Evolutionary conservation across 2,329 filamentous ascomycete species (phyloP).

Genomic region (Ciborinia camelliae): DNA sequence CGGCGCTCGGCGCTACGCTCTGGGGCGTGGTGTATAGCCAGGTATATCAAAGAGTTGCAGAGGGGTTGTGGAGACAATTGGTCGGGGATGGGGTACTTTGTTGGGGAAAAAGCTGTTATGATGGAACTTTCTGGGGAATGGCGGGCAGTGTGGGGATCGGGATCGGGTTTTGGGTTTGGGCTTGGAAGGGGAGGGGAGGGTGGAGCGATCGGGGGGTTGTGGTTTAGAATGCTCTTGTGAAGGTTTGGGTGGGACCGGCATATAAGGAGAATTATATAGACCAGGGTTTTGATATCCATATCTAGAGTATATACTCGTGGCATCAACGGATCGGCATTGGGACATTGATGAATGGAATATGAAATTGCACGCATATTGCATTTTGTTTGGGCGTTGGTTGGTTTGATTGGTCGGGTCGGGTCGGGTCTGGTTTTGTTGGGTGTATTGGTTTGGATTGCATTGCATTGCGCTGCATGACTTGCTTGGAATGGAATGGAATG

Average conservation of each 20-base stretch:
- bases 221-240: constrained; percentile 42
- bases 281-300: not conserved
- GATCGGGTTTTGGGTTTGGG: constrained; percentile 67
- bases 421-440: not conserved
- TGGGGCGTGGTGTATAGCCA: constrained; percentile 89
- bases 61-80: constrained; percentile 40
- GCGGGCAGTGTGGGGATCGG: constrained; percentile 75
- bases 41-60: constrained; percentile 69
- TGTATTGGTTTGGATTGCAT: not conserved
- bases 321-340: not conserved
- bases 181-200: constrained; percentile 71
- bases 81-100: constrained; percentile 59
- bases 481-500: too few relatives aligned
- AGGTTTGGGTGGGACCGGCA: not conserved
- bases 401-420: not conserved
- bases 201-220: constrained; percentile 77
- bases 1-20: constrained; percentile 79
- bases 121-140: constrained; percentile 81
- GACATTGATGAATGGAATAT: not conserved
- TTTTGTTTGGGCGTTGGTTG: not conserved
- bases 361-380: constrained; percentile 3
- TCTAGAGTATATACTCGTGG: not conserved
- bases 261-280: not conserved
- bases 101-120: constrained; percentile 79
- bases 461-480: too few relatives aligned